Evolutionary conservation across 345 rosid genomes (phyloP).

Genomic region (Eucalyptus pauciflora): DNA sequence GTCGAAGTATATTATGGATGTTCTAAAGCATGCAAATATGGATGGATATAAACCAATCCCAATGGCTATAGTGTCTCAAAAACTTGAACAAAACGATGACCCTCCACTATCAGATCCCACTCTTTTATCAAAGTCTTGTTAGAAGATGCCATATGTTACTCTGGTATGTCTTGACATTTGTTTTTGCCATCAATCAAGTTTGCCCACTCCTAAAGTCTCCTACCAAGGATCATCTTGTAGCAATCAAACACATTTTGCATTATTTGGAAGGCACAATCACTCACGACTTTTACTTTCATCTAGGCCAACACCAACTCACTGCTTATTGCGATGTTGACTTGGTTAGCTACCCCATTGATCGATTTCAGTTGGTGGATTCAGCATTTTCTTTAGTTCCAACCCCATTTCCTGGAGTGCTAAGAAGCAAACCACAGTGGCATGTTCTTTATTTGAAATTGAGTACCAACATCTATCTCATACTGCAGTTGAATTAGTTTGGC

Average conservation of each 20-base stretch:
- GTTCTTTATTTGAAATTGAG: neutral
- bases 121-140: neutral
- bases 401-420: neutral
- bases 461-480: neutral
- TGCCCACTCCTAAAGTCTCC: too few species aligned
- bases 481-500: neutral
- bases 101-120: rapidly evolving
- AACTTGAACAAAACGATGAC: neutral
- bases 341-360: neutral
- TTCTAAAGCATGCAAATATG: neutral
- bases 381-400: neutral
- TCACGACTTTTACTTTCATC: neutral
- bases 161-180: too few species aligned
- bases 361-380: neutral
- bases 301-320: neutral
- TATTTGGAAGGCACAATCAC: neutral
- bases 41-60: neutral
- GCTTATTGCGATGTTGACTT: rapidly evolving
- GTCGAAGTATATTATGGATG: neutral
- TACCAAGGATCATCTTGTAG: rapidly evolving
- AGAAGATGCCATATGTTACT: neutral
- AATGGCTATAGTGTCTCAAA: neutral
- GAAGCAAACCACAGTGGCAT: neutral
- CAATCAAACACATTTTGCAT: neutral
- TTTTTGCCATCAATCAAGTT: too few species aligned